A percentile compares a stretch with the other conserved stretches of the same genome.
These are phyloP conservation scores for Aspergillus tanneri DNA, from an alignment of 2,329 filamentous ascomycete genomes.

Conservation along the genomic window DNA sequence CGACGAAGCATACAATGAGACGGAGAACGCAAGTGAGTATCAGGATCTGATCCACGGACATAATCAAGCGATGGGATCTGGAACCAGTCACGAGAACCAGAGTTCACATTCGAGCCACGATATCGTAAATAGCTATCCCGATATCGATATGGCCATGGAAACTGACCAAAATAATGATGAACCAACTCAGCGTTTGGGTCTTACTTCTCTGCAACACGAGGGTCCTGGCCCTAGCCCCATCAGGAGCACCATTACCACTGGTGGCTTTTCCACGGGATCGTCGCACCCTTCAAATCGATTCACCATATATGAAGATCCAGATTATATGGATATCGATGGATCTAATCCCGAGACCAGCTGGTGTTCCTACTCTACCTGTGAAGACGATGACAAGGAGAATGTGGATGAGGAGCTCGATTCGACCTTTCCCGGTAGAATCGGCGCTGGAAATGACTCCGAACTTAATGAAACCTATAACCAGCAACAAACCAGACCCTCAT, in stretches of 20 bases:
- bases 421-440: too few species aligned
- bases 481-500: too few species aligned
- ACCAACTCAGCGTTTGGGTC: too few species aligned
- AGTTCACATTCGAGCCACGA: too few species aligned
- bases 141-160: too few species aligned
- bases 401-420: neutral
- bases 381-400: conserved; percentile 24
- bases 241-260: neutral
- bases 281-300: conserved; percentile 4
- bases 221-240: neutral
- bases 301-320: conserved; percentile 23
- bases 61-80: too few species aligned
- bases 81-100: too few species aligned
- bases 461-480: too few species aligned
- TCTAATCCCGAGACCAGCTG: conserved; percentile 2
- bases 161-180: too few species aligned
- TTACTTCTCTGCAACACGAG: too few species aligned
- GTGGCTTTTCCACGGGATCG: neutral
- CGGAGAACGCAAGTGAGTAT: neutral
- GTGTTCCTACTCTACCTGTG: neutral
- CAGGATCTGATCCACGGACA: neutral
- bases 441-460: too few species aligned
- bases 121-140: too few species aligned
- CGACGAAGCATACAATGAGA: neutral
- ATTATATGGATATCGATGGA: conserved; percentile 11